Evolutionary conservation across 768 basidiomycete species (phyloP).

Genomic region (Lentinula sp.): DNA sequence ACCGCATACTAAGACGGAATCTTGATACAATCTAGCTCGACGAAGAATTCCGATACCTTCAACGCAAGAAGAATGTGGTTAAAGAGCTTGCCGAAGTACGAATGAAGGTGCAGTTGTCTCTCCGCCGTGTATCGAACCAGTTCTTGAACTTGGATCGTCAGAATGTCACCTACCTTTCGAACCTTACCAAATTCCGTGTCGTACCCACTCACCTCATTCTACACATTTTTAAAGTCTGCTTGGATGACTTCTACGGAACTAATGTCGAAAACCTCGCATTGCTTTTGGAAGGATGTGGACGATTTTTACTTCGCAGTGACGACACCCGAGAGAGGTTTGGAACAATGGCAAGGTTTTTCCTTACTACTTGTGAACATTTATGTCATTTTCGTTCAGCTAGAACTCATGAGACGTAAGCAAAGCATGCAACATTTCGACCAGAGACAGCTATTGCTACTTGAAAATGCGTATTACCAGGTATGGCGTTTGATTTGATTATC

Average conservation of each 20-base stretch:
- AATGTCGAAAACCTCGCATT: slow-evolving; percentile 94
- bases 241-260: slow-evolving; percentile 89
- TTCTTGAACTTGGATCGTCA: slow-evolving; percentile 22
- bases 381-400: slow-evolving; percentile 47
- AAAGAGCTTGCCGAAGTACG: slow-evolving; percentile 84
- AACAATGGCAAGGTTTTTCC: slow-evolving; percentile 59
- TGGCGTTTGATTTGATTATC: slow-evolving; percentile 5
- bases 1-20: background rate
- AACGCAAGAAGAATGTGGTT: slow-evolving; percentile 88
- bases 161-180: slow-evolving; percentile 87
- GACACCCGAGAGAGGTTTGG: slow-evolving; percentile 83
- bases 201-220: slow-evolving; percentile 89
- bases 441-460: slow-evolving; percentile 80
- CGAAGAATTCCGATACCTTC: slow-evolving; percentile 94
- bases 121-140: slow-evolving; percentile 4
- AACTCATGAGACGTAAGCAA: slow-evolving; percentile 94
- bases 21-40: slow-evolving; percentile 57
- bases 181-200: slow-evolving; percentile 92
- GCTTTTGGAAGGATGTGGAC: slow-evolving; percentile 88
- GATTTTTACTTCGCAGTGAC: slow-evolving; percentile 84
- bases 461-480: slow-evolving; percentile 98
- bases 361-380: background rate
- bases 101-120: slow-evolving; percentile 52
- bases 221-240: slow-evolving; percentile 94
- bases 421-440: slow-evolving; percentile 90